phyloP scores from a whole-genome alignment of 2,329 filamentous ascomycete species.

The Plenodomus tracheiphilus region DNA sequence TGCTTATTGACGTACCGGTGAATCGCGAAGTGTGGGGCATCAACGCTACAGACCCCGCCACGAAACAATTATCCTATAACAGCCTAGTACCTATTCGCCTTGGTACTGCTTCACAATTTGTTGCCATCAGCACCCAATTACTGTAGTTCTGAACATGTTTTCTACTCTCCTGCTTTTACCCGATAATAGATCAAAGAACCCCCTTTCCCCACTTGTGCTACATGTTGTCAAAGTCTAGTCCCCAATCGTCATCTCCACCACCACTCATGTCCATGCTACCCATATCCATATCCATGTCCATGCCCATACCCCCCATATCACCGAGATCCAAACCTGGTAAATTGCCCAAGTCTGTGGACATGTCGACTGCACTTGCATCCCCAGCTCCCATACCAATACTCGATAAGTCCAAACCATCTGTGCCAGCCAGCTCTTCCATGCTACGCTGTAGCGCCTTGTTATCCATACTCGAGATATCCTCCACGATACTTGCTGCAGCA shows the following conservation, averaged over 20 bases:
- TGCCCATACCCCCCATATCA: constrained; percentile 34
- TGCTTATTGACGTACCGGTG: background rate
- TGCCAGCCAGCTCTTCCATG: constrained; percentile 34
- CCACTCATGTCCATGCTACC: constrained; percentile 30
- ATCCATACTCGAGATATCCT: constrained; percentile 33
- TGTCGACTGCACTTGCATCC: constrained; percentile 20
- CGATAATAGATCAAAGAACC: background rate
- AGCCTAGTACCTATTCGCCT: constrained; percentile 1
- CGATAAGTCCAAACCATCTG: constrained; percentile 34
- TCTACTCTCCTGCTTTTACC: too few relatives aligned
- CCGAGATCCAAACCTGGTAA: constrained; percentile 35
- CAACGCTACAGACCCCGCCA: background rate
- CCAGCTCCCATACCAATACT: constrained; percentile 35
- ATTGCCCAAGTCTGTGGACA: constrained; percentile 28
- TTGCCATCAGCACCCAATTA: too few relatives aligned
- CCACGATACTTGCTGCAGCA: constrained; percentile 35
- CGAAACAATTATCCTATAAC: background rate
- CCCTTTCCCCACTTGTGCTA: constrained; percentile 10
- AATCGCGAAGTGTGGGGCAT: background rate
- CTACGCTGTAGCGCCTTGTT: constrained; percentile 39
- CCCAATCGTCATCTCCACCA: constrained; percentile 45
- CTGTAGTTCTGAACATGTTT: too few relatives aligned
- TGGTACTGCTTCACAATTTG: background rate
- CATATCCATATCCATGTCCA: constrained; percentile 33
- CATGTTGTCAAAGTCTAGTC: constrained; percentile 48